These are phyloP conservation scores for Pythium periplocum DNA, from an alignment of 352 stramenopile genomes.

Conservation along the genomic window DNA sequence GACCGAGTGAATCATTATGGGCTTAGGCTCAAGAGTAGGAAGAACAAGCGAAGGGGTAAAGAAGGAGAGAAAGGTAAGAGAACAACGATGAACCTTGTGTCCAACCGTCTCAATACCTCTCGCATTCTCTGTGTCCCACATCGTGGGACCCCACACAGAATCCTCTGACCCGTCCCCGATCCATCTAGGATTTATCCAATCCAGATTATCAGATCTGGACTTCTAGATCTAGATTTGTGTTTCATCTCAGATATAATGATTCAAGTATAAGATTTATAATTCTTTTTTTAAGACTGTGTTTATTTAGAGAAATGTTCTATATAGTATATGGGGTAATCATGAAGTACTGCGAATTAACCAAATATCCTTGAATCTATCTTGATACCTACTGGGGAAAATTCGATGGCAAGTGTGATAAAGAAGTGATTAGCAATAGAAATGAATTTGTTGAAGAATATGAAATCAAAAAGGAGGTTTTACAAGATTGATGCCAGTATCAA, in stretches of 20 bases:
- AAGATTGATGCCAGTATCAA: neutral
- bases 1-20: neutral
- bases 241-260: conserved; percentile 4
- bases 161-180: too few species aligned
- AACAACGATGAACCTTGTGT: neutral
- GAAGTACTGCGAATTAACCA: conserved; percentile 4
- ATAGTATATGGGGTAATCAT: conserved; percentile 4
- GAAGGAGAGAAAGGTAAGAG: too few species aligned
- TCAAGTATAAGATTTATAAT: conserved; percentile 5
- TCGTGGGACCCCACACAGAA: neutral
- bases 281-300: conserved; percentile 10
- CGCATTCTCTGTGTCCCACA: conserved; percentile 2
- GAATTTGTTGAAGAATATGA: conserved; percentile 4
- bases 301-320: conserved; percentile 10
- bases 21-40: too few species aligned
- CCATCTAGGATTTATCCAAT: too few species aligned
- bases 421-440: conserved; percentile 7
- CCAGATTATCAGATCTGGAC: too few species aligned
- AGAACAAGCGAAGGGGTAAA: too few species aligned
- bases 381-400: conserved; percentile 5
- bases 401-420: conserved; percentile 6
- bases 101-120: neutral
- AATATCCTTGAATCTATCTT: conserved; percentile 2
- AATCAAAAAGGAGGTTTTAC: conserved; percentile 1
- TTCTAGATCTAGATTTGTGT: too few species aligned